phyloP scores from a whole-genome alignment of 2,329 filamentous ascomycete genomes.

The Fusarium kyushuense region DNA sequence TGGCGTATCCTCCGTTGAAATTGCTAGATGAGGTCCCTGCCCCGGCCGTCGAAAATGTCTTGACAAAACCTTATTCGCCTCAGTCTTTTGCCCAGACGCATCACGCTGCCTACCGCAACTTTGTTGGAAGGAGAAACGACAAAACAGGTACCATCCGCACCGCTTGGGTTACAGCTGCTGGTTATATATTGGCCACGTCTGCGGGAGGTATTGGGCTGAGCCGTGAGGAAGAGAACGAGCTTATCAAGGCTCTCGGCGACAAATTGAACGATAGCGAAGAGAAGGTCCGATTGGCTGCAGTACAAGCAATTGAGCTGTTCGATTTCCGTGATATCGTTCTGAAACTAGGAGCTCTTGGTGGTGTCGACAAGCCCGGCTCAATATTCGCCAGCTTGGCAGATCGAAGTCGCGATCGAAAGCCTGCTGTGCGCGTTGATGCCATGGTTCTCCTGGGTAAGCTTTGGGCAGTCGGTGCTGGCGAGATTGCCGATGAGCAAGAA shows the following conservation, averaged over 20 bases:
- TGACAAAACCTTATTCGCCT: slow-evolving; percentile 86
- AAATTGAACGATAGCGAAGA: slow-evolving; percentile 92
- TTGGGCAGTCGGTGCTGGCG: slow-evolving; percentile 93
- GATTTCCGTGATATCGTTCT: slow-evolving; percentile 82
- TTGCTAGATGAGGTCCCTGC: slow-evolving; percentile 65
- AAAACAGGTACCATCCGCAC: slow-evolving; percentile 85
- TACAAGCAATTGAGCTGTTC: slow-evolving; percentile 85
- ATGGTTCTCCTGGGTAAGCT: slow-evolving; percentile 87
- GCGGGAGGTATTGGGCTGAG: slow-evolving; percentile 91
- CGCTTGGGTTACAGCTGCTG: slow-evolving; percentile 86
- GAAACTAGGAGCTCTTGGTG: slow-evolving; percentile 82
- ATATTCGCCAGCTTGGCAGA: slow-evolving; percentile 86
- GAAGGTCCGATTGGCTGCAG: slow-evolving; percentile 88
- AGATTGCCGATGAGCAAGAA: slow-evolving; percentile 86
- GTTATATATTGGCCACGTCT: slow-evolving; percentile 89
- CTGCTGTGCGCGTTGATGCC: slow-evolving; percentile 83
- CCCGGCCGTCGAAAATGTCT: slow-evolving; percentile 67
- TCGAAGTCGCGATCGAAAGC: slow-evolving; percentile 87
- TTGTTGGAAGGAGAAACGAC: slow-evolving; percentile 86
- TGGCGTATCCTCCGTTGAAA: slow-evolving; percentile 83
- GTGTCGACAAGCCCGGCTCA: slow-evolving; percentile 80
- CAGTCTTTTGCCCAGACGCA: slow-evolving; percentile 91
- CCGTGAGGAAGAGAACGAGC: slow-evolving; percentile 79
- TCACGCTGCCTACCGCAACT: slow-evolving; percentile 81
- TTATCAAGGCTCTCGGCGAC: slow-evolving; percentile 80